A percentile compares a stretch with the other conserved stretches of the same genome.
These are phyloP conservation scores for Ophiocordyceps camponoti-floridani DNA, from an alignment of 2,329 filamentous ascomycete genomes.

Conservation along the genomic window DNA sequence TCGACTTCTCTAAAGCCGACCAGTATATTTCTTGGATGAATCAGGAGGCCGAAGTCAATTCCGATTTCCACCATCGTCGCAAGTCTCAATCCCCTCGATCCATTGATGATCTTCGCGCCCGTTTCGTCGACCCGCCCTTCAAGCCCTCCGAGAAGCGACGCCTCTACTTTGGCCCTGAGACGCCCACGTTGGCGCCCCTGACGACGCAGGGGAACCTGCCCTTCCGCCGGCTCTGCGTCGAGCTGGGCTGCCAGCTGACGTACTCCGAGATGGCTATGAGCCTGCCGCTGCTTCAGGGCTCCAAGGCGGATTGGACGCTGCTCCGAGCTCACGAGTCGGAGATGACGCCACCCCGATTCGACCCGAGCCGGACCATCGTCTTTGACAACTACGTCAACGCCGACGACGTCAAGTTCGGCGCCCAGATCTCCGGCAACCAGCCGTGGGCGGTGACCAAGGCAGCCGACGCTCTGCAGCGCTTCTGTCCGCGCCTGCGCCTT, in stretches of 20 bases:
- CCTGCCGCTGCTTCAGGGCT: slow-evolving; percentile 72
- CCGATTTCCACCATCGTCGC: slow-evolving; percentile 21
- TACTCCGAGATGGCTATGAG: slow-evolving; percentile 98
- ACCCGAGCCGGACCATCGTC: slow-evolving; percentile 27
- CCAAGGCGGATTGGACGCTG: slow-evolving; percentile 85
- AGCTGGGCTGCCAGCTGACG: slow-evolving; percentile 78
- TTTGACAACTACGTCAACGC: slow-evolving; percentile 67
- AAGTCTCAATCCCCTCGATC: slow-evolving; percentile 23
- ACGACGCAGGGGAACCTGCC: slow-evolving; percentile 95
- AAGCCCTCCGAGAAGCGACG: slow-evolving; percentile 83
- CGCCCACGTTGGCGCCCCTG: slow-evolving; percentile 79
- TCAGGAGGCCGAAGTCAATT: slow-evolving; percentile 28
- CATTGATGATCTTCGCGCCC: slow-evolving; percentile 57
- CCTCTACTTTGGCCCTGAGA: slow-evolving; percentile 87
- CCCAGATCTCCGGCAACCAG: slow-evolving; percentile 82
- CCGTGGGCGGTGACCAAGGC: slow-evolving; percentile 82
- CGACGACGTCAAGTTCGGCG: slow-evolving; percentile 75
- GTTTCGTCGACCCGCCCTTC: slow-evolving; percentile 72
- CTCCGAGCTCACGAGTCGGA: slow-evolving; percentile 86
- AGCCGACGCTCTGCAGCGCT: slow-evolving; percentile 59
- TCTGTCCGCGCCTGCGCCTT: slow-evolving; percentile 69
- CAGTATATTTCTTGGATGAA: slow-evolving; percentile 64
- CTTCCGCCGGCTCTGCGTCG: slow-evolving; percentile 77
- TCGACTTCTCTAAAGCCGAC: slow-evolving; percentile 55
- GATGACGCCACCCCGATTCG: slow-evolving; percentile 50